Evolutionary conservation across 2,329 filamentous ascomycete species (phyloP), one percentile per base, ranked within the genome.

Genomic region (Botrytis cinerea): DNA sequence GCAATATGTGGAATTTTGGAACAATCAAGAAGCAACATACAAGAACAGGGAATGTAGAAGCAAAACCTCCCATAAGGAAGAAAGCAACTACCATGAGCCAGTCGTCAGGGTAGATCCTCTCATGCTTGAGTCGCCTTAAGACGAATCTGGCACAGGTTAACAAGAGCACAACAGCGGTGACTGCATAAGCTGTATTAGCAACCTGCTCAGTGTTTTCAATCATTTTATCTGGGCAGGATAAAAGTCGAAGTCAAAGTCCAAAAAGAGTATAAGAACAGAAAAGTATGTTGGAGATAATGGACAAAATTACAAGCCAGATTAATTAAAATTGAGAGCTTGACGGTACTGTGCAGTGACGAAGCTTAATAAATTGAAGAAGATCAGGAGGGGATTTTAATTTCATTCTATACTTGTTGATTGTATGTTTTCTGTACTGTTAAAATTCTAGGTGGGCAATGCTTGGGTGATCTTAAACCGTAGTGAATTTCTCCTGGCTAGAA

Each of bases 61-160:
- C 62, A 63, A 46, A 38, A 4, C 18, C 59, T 35, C 18, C 46
- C 9, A 62, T 22, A 6, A 63, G 16, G 0, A 62, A 1, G 18
- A 70, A 12, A 46, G 66, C 32, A 14, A 22, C 4, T n/a, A 70
- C 22, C 71, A 73, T 73, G 16, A 70, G 35, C 64, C 59, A 73
- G 38, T 73, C 71, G 45, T 73, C 71, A 4, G 12, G 18, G 22
- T 70, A 51, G n/a, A 45, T 54, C 22, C 4, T 61, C 10, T 73
- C 71, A 46, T 70, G 43, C 7, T 70, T 73, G 57, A 73, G n/a
- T 51, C 46, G 22, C 54, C 66, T 28, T 28, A 73, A 63, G 10
- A 70, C 20, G 28, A 70, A 40, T 43, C 66, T 62, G 25, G 32
- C 10, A 22, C 54, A 54, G 12, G 40, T 28, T 18, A 73, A 38